A percentile compares a stretch with the other conserved stretches of the same genome.
Evolutionary conservation across 257 asterid species (phyloP).

Genomic region (Knoxia roxburghii): DNA sequence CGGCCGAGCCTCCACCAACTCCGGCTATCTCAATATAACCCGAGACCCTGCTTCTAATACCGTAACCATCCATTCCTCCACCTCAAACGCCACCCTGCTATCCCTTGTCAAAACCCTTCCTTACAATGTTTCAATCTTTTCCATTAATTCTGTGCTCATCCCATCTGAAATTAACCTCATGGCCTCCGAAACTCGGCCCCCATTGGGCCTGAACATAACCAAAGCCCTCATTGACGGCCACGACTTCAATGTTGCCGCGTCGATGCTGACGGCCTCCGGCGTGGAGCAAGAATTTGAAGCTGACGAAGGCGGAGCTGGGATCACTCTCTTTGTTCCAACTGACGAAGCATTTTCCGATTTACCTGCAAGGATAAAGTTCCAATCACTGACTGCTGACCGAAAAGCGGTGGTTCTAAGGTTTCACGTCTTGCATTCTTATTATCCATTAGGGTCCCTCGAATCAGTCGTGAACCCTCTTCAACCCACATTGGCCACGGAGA

Average conservation of each 20-base stretch:
- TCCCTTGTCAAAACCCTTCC: slow-evolving; percentile 48
- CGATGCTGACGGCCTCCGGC: slow-evolving; percentile 79
- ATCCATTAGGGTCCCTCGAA: slow-evolving; percentile 72
- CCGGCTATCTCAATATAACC: slow-evolving; percentile 68
- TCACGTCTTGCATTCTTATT: slow-evolving; percentile 80
- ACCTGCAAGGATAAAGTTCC: slow-evolving; percentile 52
- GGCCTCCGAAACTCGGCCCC: slow-evolving; percentile 84
- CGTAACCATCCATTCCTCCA: slow-evolving; percentile 47
- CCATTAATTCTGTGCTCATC: slow-evolving; percentile 43
- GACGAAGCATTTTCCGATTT: slow-evolving; percentile 74
- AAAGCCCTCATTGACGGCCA: slow-evolving; percentile 73
- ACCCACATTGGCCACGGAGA: slow-evolving; percentile 84
- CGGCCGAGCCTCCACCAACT: slow-evolving; percentile 54
- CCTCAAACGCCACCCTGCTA: slow-evolving; percentile 66
- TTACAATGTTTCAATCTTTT: slow-evolving; percentile 46
- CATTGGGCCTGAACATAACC: slow-evolving; percentile 72
- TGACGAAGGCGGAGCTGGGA: slow-evolving; percentile 81
- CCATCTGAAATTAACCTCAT: slow-evolving; percentile 60
- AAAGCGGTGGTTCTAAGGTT: slow-evolving; percentile 65
- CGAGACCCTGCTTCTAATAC: slow-evolving; percentile 30
- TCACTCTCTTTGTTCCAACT: slow-evolving; percentile 74
- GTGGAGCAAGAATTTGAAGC: slow-evolving; percentile 71
- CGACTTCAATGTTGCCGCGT: slow-evolving; percentile 74
- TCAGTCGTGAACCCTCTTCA: slow-evolving; percentile 77
- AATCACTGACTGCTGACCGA: slow-evolving; percentile 64